Evolutionary conservation across 441 rosid genomes (phyloP), one percentile per base, ranked within the genome.

Genomic region (Omphalea diandra): DNA sequence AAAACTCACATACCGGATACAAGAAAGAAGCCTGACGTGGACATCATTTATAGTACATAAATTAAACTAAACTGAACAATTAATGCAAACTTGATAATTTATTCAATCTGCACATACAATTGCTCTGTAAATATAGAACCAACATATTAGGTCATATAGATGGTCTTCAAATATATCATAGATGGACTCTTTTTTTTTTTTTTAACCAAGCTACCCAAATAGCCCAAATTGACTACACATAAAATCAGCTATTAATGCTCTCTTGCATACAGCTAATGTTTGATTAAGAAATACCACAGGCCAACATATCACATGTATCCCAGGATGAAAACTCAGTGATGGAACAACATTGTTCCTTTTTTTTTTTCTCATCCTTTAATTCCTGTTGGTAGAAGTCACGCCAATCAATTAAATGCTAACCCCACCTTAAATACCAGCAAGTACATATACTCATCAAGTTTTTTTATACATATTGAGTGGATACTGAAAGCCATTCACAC

Each of bases 291-390:
- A 33, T 12, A 20, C 43, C 69, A 49, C 7, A 7, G 9, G 7
- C 43, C 24, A 58, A 49, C 72, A 69, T 3, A 46, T 69, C 72
- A 57, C 72, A 68, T 68, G 72, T 31, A 56, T 68, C 24, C 5
- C 18, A 55, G 12, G 24, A 33, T 17, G 12, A 18, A n/a, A 11
- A 52, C 38, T 52, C 52, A 36, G 60, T 53, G 57, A 36, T 53
- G 68, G 54, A 44, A n/a, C 49, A 14, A 35, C n/a, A n/a, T 68
- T 68, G 38, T 44, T 43, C 32, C 32, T 18, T 36, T 7, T 56
- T 29, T 31, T 49, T 55, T 56, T 54, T 10, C 24, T 10, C 22
- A 29, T 58, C 35, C 3, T 20, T 9, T 10, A 17, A 20, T 36
- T 41, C 5, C 5, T 35, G 17, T 14, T 52, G 49, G 2, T 14